Base-by-base conservation (phyloP, 2,329 filamentous ascomycete species). In the Apiospora hydei region DNA sequence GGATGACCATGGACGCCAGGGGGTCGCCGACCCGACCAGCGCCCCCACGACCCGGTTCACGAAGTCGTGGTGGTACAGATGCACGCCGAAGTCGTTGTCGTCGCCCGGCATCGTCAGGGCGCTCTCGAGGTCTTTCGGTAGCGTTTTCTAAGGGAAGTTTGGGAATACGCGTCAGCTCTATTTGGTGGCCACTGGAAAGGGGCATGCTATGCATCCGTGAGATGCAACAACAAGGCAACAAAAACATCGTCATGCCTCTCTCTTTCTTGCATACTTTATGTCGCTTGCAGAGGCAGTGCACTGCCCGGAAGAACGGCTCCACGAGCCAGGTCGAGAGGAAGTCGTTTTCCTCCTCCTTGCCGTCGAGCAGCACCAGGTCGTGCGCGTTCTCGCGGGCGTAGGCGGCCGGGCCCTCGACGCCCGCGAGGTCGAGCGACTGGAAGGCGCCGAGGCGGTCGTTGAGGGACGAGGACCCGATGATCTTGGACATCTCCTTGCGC, bases 281-380 rank as follows among this genome's bases (percentile, higher is more conserved):
- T 53, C 68, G 47, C n/a, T 10, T 61, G n/a, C 47, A 57, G 16
- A 71, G 26, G 64, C 34, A 69, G 46, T 71, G 70, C 13, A 71
- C n/a, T 14, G 38, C 34, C 2, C 30, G 21, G 26, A 71, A 69
- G 11, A 71, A 16, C 4, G 70, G 70, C n/a, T 41, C 43, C 10
- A 69, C 66, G 24, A 71, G 66, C 64, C 66, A 71, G 18, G 64
- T 51, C 16, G 66, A 61, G 2, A 71, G 34, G 18, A 61, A 13
- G n/a, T 71, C 70, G 49, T 69, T 69, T 34, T 71, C 70, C n/a
- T 71, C 70, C 43, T 71, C 70, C 64, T 21, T 43, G 21, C 64
- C 41, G 43, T 71, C 70, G 18, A 71, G 66, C 24, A 71, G 49
- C 34, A 71, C 49, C 47, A 71, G 38, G 38, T 71, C 70, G n/a